Evolutionary conservation across 2,329 filamentous ascomycete species (phyloP).

Genomic region (Elsinoe perseae): DNA sequence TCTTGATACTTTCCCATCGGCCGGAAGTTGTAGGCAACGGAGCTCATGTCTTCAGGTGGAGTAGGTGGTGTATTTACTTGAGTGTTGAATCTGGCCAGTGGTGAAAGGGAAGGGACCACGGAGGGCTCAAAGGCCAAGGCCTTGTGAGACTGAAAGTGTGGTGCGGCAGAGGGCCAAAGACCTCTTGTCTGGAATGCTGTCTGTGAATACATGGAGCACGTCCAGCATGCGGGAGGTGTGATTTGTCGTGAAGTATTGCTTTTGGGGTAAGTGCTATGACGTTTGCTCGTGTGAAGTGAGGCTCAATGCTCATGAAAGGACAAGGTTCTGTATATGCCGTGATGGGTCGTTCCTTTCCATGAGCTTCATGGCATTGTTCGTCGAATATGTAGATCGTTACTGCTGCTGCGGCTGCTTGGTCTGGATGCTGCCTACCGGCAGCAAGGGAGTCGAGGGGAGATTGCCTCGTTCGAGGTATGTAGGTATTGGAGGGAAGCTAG

Average conservation of each 20-base stretch:
- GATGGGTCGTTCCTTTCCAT: not conserved
- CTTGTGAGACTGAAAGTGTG: conserved; percentile 18
- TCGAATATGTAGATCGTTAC: not conserved
- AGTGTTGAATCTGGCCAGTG: conserved; percentile 16
- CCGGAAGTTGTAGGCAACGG: conserved; percentile 21
- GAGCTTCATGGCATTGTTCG: conserved; percentile 2
- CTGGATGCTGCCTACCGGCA: conserved; percentile 19
- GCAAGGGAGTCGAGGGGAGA: conserved; percentile 27
- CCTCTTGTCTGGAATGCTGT: conserved; percentile 27
- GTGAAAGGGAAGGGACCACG: conserved; percentile 9
- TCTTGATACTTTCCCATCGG: conserved; percentile 24
- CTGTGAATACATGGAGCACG: conserved; percentile 29
- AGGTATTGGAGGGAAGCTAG: conserved; percentile 16
- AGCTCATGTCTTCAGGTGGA: conserved; percentile 32
- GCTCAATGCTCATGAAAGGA: not conserved
- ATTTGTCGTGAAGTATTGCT: conserved; percentile 15
- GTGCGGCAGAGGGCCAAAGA: conserved; percentile 18
- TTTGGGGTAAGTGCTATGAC: conserved; percentile 19
- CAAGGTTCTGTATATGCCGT: not conserved
- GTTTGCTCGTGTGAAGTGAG: conserved; percentile 4
- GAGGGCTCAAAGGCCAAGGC: conserved; percentile 20
- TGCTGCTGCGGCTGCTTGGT: not conserved
- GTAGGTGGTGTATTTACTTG: conserved; percentile 25
- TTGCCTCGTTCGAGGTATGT: conserved; percentile 17
- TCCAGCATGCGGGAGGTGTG: conserved; percentile 23